Percentiles rank a stretch among this genome's conserved stretches.
These are phyloP conservation scores for Ophiocordyceps polyrhachis-furcata DNA, from an alignment of 2,329 filamentous ascomycete species.

Conservation along the genomic window DNA sequence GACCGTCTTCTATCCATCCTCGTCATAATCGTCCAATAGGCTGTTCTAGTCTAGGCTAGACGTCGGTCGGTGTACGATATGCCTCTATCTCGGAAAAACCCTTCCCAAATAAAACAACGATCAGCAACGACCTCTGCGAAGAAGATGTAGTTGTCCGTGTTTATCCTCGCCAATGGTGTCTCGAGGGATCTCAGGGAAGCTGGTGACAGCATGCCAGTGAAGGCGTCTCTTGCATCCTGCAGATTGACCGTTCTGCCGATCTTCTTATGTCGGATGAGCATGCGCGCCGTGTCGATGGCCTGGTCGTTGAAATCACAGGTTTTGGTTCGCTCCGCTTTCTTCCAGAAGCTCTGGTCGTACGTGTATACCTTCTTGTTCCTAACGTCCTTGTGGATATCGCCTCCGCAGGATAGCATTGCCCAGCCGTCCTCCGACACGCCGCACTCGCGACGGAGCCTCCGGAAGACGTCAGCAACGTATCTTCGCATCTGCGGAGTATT, in stretches of 20 bases:
- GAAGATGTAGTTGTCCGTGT: neutral
- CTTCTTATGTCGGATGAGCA: neutral
- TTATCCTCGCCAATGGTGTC: neutral
- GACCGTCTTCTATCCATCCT: no score
- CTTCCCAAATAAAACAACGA: neutral
- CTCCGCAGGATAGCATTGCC: neutral
- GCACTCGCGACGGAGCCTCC: neutral
- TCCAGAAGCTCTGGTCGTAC: neutral
- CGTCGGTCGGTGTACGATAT: neutral
- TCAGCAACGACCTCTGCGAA: neutral
- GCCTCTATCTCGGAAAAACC: neutral
- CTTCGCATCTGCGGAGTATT: neutral
- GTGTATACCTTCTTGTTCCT: neutral
- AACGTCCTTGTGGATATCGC: neutral
- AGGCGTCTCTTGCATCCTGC: neutral
- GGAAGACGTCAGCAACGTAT: neutral
- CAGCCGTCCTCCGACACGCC: neutral
- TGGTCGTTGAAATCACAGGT: neutral
- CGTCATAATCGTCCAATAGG: no score
- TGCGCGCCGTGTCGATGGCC: neutral
- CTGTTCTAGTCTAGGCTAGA: no score
- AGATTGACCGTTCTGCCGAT: neutral
- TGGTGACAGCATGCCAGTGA: neutral
- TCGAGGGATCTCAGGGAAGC: neutral
- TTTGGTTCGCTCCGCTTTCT: neutral